Percentiles rank a stretch among this genome's conserved stretches.
Evolutionary conservation across 495 filamentous ascomycete species (phyloP).

Genomic region (Podospora appendiculata): DNA sequence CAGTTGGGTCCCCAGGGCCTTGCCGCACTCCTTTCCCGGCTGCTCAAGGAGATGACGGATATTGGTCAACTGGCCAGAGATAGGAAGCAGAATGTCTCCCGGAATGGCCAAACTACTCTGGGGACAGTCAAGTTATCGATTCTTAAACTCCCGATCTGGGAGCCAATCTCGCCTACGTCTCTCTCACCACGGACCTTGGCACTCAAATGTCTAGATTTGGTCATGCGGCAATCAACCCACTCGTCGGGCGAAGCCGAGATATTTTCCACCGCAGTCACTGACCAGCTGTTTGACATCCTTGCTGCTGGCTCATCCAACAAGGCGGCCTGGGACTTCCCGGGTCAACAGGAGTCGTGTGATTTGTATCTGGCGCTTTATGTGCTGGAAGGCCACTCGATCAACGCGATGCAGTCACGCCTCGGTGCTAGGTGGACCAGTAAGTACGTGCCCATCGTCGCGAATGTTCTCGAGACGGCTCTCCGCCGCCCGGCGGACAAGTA

Average conservation of each 20-base stretch:
- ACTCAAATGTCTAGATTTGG: constrained; percentile 55
- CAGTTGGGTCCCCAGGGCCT: constrained; percentile 43
- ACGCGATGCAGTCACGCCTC: constrained; percentile 26
- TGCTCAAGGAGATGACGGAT: constrained; percentile 46
- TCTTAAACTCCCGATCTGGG: constrained; percentile 48
- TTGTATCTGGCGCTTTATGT: constrained; percentile 33
- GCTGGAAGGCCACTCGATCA: constrained; percentile 36
- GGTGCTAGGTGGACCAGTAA: constrained; percentile 26
- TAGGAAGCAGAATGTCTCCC: constrained; percentile 62
- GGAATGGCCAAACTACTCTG: constrained; percentile 47
- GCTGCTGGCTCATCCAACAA: constrained; percentile 22
- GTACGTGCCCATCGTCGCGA: constrained; percentile 34
- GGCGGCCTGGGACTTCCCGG: constrained; percentile 26
- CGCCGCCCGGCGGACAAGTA: constrained; percentile 20
- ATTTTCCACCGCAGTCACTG: constrained; percentile 42
- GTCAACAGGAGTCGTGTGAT: constrained; percentile 24
- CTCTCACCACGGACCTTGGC: constrained; percentile 58
- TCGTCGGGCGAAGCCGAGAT: constrained; percentile 40
- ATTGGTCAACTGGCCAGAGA: constrained; percentile 51
- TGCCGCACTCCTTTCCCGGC: constrained; percentile 40
- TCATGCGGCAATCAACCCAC: constrained; percentile 46
- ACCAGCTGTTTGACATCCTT: constrained; percentile 44
- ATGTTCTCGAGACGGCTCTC: constrained; percentile 26
- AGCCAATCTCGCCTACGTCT: constrained; percentile 35
- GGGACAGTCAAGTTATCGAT: constrained; percentile 41